Evolutionary conservation across 371 early-diverging fungal species (phyloP).

Genomic region (Dipsacomyces acuminosporus): DNA sequence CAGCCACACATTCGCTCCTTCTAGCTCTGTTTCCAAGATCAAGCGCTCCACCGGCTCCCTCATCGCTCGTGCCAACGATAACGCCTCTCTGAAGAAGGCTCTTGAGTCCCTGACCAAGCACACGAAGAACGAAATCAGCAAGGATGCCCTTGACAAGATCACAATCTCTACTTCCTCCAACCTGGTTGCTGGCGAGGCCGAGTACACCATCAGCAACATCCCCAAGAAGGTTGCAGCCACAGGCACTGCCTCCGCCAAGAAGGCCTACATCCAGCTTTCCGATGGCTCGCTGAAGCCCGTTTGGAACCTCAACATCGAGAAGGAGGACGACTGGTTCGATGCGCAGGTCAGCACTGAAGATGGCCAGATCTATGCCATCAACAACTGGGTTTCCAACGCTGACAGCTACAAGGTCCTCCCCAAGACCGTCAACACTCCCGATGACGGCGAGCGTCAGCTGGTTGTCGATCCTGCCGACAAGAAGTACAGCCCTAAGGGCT

Average conservation of each 20-base stretch:
- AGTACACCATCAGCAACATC: neutral
- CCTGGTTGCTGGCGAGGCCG: conserved; percentile 10
- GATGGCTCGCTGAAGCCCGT: conserved; percentile 55
- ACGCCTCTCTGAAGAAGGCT: conserved; percentile 1
- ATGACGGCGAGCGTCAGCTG: conserved; percentile 56
- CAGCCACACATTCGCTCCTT: conserved; percentile 61
- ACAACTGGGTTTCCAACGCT: conserved; percentile 81
- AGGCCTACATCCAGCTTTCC: neutral
- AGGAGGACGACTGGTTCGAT: conserved; percentile 81
- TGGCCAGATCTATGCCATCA: conserved; percentile 60
- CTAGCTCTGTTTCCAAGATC: neutral
- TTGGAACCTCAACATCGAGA: conserved; percentile 78
- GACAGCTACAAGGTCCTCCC: conserved; percentile 71
- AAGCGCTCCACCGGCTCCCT: conserved; percentile 1
- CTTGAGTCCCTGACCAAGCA: conserved; percentile 8
- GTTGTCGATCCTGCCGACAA: conserved; percentile 64
- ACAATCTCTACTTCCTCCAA: conserved; percentile 2
- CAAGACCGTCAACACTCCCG: conserved; percentile 78
- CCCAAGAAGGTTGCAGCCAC: neutral
- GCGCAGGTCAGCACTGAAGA: conserved; percentile 67
- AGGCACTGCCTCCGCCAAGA: neutral
- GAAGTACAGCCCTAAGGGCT: conserved; percentile 51
- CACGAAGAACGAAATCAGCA: conserved; percentile 1
- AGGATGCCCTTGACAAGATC: neutral
- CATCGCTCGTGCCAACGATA: neutral